phyloP scores from a whole-genome alignment of 2,329 filamentous ascomycete genomes.

The Fusarium sp. region DNA sequence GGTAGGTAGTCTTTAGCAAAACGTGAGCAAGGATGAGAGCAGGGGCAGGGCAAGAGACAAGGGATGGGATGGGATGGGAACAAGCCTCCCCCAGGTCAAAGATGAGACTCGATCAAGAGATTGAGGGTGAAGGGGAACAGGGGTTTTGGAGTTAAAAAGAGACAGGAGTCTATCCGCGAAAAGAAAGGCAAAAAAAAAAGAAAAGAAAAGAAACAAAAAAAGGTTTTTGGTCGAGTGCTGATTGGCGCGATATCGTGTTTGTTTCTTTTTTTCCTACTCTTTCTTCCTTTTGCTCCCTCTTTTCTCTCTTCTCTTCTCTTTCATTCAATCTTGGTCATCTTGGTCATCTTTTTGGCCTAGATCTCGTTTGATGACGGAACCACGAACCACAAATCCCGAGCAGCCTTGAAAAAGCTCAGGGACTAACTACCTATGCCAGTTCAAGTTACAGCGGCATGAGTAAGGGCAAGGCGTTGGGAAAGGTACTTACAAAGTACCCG shows the following conservation, averaged over 20 bases:
- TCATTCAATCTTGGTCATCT: not conserved
- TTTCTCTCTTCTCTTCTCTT: not conserved
- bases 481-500: not conserved
- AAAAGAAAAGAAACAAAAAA: not conserved
- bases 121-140: conserved; percentile 23
- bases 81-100: conserved; percentile 29
- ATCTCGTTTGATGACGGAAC: conserved; percentile 33
- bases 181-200: not conserved
- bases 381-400: conserved; percentile 5
- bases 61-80: conserved; percentile 31
- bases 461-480: conserved; percentile 20
- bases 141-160: conserved; percentile 1
- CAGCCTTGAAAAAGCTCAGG: conserved; percentile 18
- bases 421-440: conserved; percentile 26
- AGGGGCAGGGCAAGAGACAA: conserved; percentile 22
- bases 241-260: not conserved
- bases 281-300: not conserved
- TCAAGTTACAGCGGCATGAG: conserved; percentile 11
- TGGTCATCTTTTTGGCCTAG: not conserved
- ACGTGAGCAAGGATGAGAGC: conserved; percentile 27
- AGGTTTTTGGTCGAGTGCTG: not conserved
- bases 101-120: conserved; percentile 39
- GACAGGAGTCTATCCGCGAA: no score
- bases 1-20: conserved; percentile 16
- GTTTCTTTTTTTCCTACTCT: not conserved